Base-by-base conservation (phyloP, 2,329 filamentous ascomycete genomes). In the Gyromitra esculenta region DNA sequence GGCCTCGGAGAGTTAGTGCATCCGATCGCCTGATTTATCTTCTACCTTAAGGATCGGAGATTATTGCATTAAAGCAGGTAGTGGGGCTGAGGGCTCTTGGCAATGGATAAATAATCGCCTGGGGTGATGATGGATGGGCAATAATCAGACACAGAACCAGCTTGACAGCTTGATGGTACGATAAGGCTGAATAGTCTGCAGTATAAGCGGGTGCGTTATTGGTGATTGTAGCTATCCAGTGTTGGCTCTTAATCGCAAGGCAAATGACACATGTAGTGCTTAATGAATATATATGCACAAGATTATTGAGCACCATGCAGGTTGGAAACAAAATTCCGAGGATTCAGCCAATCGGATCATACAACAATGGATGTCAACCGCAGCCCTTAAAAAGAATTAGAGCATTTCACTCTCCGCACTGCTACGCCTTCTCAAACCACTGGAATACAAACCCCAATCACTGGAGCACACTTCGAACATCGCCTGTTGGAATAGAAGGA, bases 41-140 rank as follows among this genome's bases (percentile, higher is more conserved):
- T 52, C 25, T 52, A 8, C 18, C 48, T 25, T 6, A 31, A 54
- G n/a, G 50, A 11, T 13, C 50, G 50, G 9, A 54, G 50, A 50
- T 54, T 54, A 11, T 13, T n/a, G 31, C 25, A 8, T n/a, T 13
- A 35, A 31, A 31, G 35, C 11, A 37, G 25, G 56, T 41, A 31
- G 41, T 39, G 57, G 57, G 15, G 57, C 15, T 35, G 31, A 60
- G 35, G 35, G 41, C 41, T 31, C n/a, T 39, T 41, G 35, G 57
- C 25, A 5, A 57, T 57, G 25, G 57, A 60, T 60, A 60, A 39
- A 15, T 60, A 39, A 60, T 60, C 57, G 13, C 35, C 18, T 37
- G 54, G 37, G 25, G 54, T 9, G 37, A 59, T 59, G 31, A 59
- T 59, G 31, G 31, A n/a, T 18, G 54, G 54, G 8, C 11, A 59